Conservation (phyloP, 768 basidiomycete species). For the Amanita exitialis region DNA sequence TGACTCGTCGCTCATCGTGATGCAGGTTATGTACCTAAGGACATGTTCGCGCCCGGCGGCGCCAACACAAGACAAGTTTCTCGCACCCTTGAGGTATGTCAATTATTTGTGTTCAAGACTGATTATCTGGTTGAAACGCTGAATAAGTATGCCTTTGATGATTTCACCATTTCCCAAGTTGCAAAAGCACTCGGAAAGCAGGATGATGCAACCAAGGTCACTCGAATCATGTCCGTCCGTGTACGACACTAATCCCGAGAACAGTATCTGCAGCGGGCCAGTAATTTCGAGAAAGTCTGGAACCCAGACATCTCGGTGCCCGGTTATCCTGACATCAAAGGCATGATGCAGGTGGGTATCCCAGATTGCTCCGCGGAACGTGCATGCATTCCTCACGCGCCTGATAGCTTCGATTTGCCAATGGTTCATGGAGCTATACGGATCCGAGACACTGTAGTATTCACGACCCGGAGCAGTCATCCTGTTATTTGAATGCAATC, state of each 20-base stretch:
- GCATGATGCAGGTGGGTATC: conserved; percentile 48
- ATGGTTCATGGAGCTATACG: conserved; percentile 53
- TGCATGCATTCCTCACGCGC: not conserved
- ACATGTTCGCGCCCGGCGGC: conserved; percentile 34
- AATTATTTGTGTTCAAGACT: not conserved
- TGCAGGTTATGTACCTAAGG: conserved; percentile 30
- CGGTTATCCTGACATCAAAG: conserved; percentile 31
- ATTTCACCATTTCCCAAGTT: conserved; percentile 58
- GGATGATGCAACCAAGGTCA: conserved; percentile 41
- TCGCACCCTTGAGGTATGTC: conserved; percentile 47
- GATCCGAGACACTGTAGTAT: conserved; percentile 61
- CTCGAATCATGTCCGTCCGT: not conserved
- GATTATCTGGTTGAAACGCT: not conserved
- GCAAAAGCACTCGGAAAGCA: conserved; percentile 41
- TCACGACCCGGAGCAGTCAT: conserved; percentile 45
- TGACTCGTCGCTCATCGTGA: not conserved
- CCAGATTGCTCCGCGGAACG: not conserved
- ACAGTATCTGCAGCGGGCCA: conserved; percentile 43
- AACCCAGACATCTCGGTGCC: conserved; percentile 46
- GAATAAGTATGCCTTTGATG: conserved; percentile 48
- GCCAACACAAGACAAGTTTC: conserved; percentile 48
- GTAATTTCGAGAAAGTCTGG: conserved; percentile 52
- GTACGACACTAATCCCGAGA: not conserved
- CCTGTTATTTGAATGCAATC: conserved; percentile 48
- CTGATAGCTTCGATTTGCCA: conserved; percentile 39